Base-by-base conservation (phyloP, 345 rosid species). In the Mercurialis annua region DNA sequence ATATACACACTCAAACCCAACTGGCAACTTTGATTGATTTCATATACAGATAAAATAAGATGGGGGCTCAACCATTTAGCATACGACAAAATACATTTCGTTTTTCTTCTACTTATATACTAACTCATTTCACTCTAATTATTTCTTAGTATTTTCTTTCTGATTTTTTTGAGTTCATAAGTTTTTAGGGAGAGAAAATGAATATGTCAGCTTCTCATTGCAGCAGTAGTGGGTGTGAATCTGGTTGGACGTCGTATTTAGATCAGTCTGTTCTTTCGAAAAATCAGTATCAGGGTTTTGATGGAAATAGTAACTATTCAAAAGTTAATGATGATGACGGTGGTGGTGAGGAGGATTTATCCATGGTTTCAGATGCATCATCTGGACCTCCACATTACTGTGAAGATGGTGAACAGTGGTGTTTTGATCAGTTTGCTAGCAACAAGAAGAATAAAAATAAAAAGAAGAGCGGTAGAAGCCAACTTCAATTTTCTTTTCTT, bases 301-400 rank as follows among this genome's bases (percentile, higher is more conserved):
- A 66, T 59, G 69, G 62, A 20, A 67, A 61, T 34, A n/a, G n/a
- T n/a, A 60, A 62, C 43, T 68, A 69, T 40, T 72, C 46, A 4
- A 71, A 30, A 36, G 57, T 46, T 0, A 21, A 55, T 15, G 21
- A 55, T 15, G 60, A 55, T 15, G 60, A 55, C 42, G 69, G 54
- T n/a, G 77, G 56, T 40, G 82, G 82, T 42, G 84, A 82, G 14
- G 88, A 81, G 33, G 87, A 87, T 65, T 77, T 85, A 42, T 90
- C 98, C 24, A 92, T 87, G 96, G 82, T 92, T 65, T 92, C 98
- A 6, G 96, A 92, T 81, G 98, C 98, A 29, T 92, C 96, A 59
- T 92, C 98, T 46, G 90, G 87, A 0, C 94, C 87, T 38, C 87
- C 88, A 2, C 80, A 82, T 79, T 78, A 77, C 59, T 65, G 62